These are phyloP conservation scores for Boletus sensibilis DNA, from an alignment of 768 basidiomycete species.

Conservation along the genomic window DNA sequence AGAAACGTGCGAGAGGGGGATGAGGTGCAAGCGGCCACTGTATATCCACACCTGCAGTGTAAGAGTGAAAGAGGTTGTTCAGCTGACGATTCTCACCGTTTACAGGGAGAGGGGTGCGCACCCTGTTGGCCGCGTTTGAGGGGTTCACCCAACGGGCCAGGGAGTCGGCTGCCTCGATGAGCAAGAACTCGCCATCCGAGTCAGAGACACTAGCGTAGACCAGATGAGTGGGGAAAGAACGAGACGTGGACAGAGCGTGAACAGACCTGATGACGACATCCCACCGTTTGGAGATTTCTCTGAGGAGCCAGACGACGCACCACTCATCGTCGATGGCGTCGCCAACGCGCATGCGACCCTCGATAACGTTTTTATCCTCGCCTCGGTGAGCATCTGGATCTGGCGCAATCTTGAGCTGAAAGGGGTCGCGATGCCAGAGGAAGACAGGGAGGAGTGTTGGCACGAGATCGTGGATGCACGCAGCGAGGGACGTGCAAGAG, in stretches of 20 bases:
- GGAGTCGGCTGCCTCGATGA: conserved; percentile 93
- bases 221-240: conserved; percentile 1
- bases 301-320: conserved; percentile 88
- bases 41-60: conserved; percentile 87
- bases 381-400: conserved; percentile 39
- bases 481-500: conserved; percentile 62
- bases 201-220: conserved; percentile 53
- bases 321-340: conserved; percentile 99
- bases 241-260: neutral
- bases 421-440: conserved; percentile 83
- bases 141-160: conserved; percentile 92
- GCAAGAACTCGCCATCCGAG: conserved; percentile 91
- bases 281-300: conserved; percentile 74
- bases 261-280: conserved; percentile 76
- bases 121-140: conserved; percentile 88
- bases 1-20: conserved; percentile 78
- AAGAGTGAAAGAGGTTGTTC: conserved; percentile 29
- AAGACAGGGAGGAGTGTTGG: conserved; percentile 56
- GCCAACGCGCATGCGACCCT: conserved; percentile 87
- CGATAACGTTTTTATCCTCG: conserved; percentile 54
- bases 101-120: conserved; percentile 44
- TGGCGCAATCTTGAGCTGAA: conserved; percentile 67
- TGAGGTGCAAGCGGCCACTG: conserved; percentile 76
- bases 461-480: conserved; percentile 60
- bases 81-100: conserved; percentile 34